phyloP scores from a whole-genome alignment of 2,329 filamentous ascomycete species.

The Fusarium nelsonii region DNA sequence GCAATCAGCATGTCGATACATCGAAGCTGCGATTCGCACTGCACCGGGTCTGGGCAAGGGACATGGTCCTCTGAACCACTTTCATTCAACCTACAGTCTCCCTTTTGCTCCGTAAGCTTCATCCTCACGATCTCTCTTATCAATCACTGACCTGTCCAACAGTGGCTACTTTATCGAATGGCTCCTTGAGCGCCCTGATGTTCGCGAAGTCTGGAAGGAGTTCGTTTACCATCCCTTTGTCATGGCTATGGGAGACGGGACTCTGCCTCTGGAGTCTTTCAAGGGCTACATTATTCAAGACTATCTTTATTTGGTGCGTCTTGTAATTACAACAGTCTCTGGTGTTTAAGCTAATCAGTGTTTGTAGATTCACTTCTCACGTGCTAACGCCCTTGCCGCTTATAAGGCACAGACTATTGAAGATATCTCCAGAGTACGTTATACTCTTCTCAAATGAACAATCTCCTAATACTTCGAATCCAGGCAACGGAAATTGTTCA shows the following conservation, averaged over 20 bases:
- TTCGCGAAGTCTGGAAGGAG: conserved; percentile 78
- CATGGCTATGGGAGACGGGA: conserved; percentile 78
- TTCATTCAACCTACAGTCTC: conserved; percentile 76
- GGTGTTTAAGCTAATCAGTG: not conserved
- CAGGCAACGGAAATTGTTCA: conserved; percentile 70
- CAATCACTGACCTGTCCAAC: not conserved
- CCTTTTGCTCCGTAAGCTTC: conserved; percentile 73
- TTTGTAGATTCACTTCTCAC: conserved; percentile 81
- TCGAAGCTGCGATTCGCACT: conserved; percentile 77
- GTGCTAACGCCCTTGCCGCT: conserved; percentile 85
- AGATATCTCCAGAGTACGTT: conserved; percentile 76
- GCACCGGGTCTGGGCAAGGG: conserved; percentile 74
- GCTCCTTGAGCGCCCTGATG: conserved; percentile 78
- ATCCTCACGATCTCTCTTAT: accelerated
- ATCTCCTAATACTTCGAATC: not conserved
- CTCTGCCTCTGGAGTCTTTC: conserved; percentile 80
- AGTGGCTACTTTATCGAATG: conserved; percentile 88
- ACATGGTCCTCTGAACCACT: conserved; percentile 81
- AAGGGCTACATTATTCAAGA: conserved; percentile 93
- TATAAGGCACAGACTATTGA: conserved; percentile 84
- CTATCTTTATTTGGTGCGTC: conserved; percentile 83
- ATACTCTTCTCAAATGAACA: accelerated
- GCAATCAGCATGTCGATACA: conserved; percentile 75
- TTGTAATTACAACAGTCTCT: accelerated
- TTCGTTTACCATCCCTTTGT: conserved; percentile 90